Percentiles rank a stretch among this genome's conserved stretches.
Conservation (phyloP, 2,329 filamentous ascomycete genomes). For the Furcasterigmium furcatum region DNA sequence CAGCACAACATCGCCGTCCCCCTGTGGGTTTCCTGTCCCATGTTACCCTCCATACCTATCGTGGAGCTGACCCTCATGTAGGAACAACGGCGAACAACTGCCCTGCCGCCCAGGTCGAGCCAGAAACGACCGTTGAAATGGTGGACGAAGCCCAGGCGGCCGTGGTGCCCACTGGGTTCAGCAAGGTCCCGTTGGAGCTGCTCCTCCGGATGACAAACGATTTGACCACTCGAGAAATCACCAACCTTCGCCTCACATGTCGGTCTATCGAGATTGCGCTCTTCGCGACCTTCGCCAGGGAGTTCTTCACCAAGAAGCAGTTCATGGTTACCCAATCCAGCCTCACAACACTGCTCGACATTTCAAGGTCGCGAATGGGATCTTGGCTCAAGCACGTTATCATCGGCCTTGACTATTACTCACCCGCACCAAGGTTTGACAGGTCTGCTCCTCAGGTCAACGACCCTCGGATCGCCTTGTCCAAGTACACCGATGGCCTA, state of each 20-base stretch:
- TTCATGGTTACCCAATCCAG: slow-evolving; percentile 61
- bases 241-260: slow-evolving; percentile 51
- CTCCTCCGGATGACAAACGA: slow-evolving; percentile 50
- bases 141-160: too few species aligned
- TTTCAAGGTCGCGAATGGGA: slow-evolving; percentile 43
- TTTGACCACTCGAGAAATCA: slow-evolving; percentile 54
- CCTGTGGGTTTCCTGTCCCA: too few species aligned
- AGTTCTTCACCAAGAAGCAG: slow-evolving; percentile 65
- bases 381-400: slow-evolving; percentile 41
- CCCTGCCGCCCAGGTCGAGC: too few species aligned
- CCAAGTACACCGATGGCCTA: slow-evolving; percentile 16
- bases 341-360: slow-evolving; percentile 49
- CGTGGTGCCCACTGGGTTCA: too few species aligned
- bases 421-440: slow-evolving; percentile 1
- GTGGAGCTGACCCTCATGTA: too few species aligned
- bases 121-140: too few species aligned
- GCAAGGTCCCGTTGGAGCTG: slow-evolving; percentile 54
- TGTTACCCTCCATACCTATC: too few species aligned
- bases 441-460: neutral
- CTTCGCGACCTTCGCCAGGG: slow-evolving; percentile 52
- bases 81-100: too few species aligned
- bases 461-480: neutral
- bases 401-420: slow-evolving; percentile 37
- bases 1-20: too few species aligned
- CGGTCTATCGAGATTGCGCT: slow-evolving; percentile 50